These are phyloP conservation scores for Suhomyces sp. DNA, from an alignment of 805 yeast genomes.

Conservation along the genomic window DNA sequence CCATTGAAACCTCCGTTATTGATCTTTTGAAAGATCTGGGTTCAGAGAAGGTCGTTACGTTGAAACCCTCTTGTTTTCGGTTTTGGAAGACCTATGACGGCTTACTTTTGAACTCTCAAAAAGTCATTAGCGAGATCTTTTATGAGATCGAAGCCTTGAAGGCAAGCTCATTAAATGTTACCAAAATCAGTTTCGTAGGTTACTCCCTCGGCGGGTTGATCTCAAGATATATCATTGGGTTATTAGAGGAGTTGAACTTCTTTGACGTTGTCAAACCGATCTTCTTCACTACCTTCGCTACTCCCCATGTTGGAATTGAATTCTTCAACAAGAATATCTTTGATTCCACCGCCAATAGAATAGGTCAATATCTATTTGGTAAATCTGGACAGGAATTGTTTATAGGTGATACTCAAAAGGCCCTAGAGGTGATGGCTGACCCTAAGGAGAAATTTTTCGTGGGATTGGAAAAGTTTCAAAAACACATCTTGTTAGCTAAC, in stretches of 20 bases:
- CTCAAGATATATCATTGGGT: conserved; percentile 40
- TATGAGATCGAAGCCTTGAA: conserved; percentile 41
- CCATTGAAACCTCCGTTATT: conserved; percentile 33
- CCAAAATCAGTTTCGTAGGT: conserved; percentile 40
- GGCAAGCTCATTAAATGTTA: conserved; percentile 27
- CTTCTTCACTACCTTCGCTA: conserved; percentile 42
- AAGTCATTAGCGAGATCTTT: conserved; percentile 36
- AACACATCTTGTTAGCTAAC: conserved; percentile 67
- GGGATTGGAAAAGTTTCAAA: conserved; percentile 58
- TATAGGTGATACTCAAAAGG: conserved; percentile 37
- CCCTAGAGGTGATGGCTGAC: conserved; percentile 54
- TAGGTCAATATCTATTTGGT: conserved; percentile 39
- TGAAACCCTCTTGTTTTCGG: conserved; percentile 40
- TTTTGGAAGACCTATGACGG: conserved; percentile 49
- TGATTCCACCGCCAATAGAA: conserved; percentile 30
- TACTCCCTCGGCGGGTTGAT: conserved; percentile 46
- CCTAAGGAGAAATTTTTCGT: conserved; percentile 49
- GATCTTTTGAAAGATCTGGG: conserved; percentile 22
- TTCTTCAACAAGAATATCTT: conserved; percentile 34
- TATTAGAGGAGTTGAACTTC: conserved; percentile 32
- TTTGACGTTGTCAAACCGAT: conserved; percentile 38
- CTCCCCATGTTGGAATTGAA: conserved; percentile 45
- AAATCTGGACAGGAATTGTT: conserved; percentile 37
- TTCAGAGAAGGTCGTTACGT: conserved; percentile 29
- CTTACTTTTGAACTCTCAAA: conserved; percentile 32